Percentiles rank a stretch among this genome's conserved stretches.
Evolutionary conservation across 1,284 basidiomycete species (phyloP).

Genomic region (Malassezia nana): DNA sequence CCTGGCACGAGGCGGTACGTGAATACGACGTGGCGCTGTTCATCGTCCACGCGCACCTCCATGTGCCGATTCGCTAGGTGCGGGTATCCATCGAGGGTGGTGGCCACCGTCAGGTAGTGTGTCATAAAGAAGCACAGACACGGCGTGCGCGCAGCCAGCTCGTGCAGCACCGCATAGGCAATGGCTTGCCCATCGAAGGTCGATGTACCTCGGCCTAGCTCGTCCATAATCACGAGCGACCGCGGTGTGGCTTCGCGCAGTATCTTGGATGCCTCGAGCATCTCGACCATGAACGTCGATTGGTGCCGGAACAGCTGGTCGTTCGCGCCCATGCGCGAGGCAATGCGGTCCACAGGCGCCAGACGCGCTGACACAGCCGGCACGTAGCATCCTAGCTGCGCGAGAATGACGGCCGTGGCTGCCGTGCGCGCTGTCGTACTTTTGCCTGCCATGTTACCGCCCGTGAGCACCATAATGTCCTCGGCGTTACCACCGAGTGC

Average conservation of each 20-base stretch:
- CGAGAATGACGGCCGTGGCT: slow-evolving; percentile 89
- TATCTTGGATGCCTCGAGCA: slow-evolving; percentile 46
- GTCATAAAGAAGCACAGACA: slow-evolving; percentile 47
- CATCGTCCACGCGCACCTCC: slow-evolving; percentile 45
- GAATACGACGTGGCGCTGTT: slow-evolving; percentile 40
- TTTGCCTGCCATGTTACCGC: slow-evolving; percentile 70
- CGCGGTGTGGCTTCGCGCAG: slow-evolving; percentile 44
- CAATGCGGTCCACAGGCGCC: slow-evolving; percentile 81
- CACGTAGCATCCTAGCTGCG: slow-evolving; percentile 93
- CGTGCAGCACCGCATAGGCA: slow-evolving; percentile 44
- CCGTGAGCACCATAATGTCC: slow-evolving; percentile 78
- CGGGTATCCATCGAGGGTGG: slow-evolving; percentile 40
- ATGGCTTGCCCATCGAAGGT: slow-evolving; percentile 48
- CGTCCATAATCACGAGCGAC: slow-evolving; percentile 48
- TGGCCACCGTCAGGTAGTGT: slow-evolving; percentile 41
- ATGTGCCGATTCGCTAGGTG: slow-evolving; percentile 47
- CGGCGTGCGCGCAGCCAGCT: slow-evolving; percentile 40
- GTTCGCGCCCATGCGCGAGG: slow-evolving; percentile 89
- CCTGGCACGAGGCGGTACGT: slow-evolving; percentile 46
- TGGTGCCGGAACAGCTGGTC: slow-evolving; percentile 46
- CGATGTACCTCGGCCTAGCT: slow-evolving; percentile 48
- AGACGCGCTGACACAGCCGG: slow-evolving; percentile 73
- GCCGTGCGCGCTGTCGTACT: slow-evolving; percentile 74
- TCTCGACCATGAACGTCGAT: slow-evolving; percentile 48
- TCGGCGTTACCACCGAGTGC: slow-evolving; percentile 68